phyloP scores from a whole-genome alignment of 805 yeast species.

The Hanseniaspora nectarophila region DNA sequence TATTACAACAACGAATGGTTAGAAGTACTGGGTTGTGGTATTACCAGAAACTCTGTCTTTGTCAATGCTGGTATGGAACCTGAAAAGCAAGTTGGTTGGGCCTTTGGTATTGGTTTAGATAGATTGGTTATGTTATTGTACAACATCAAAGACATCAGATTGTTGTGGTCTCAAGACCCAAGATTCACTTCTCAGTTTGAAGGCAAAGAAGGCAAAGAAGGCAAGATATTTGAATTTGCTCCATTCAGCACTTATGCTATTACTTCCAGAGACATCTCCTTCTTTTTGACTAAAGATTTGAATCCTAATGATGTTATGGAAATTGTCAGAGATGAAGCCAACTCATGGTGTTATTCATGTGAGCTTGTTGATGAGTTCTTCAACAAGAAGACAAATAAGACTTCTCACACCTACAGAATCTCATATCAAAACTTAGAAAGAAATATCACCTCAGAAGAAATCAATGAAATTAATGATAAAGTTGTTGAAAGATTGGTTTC shows the following conservation, averaged over 20 bases:
- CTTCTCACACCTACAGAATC: slow-evolving; percentile 77
- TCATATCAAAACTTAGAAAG: slow-evolving; percentile 95
- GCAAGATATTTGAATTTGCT: slow-evolving; percentile 52
- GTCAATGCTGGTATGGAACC: slow-evolving; percentile 53
- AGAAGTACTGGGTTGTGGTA: slow-evolving; percentile 93
- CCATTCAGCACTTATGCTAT: slow-evolving; percentile 91
- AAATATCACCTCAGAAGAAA: slow-evolving; percentile 71
- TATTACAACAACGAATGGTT: slow-evolving; percentile 99
- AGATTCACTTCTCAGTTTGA: slow-evolving; percentile 65
- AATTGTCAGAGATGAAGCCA: slow-evolving; percentile 69
- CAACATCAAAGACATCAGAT: slow-evolving; percentile 88
- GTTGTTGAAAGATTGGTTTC: slow-evolving; percentile 49
- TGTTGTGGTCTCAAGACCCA: slow-evolving; percentile 80
- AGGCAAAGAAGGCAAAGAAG: slow-evolving; percentile 37
- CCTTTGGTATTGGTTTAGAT: slow-evolving; percentile 92
- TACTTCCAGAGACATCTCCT: slow-evolving; percentile 74
- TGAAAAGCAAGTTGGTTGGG: slow-evolving; percentile 74
- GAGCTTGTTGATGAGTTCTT: slow-evolving; percentile 64
- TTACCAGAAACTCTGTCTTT: slow-evolving; percentile 68
- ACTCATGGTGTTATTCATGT: slow-evolving; percentile 82
- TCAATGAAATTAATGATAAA: slow-evolving; percentile 57
- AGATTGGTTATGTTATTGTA: slow-evolving; percentile 90
- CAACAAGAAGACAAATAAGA: slow-evolving; percentile 69
- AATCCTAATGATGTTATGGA: slow-evolving; percentile 94
- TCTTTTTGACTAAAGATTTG: slow-evolving; percentile 46